Percentiles rank a stretch among this genome's conserved stretches.
phyloP scores from a whole-genome alignment of 2,329 filamentous ascomycete species.

The Ophiostoma piceae region DNA sequence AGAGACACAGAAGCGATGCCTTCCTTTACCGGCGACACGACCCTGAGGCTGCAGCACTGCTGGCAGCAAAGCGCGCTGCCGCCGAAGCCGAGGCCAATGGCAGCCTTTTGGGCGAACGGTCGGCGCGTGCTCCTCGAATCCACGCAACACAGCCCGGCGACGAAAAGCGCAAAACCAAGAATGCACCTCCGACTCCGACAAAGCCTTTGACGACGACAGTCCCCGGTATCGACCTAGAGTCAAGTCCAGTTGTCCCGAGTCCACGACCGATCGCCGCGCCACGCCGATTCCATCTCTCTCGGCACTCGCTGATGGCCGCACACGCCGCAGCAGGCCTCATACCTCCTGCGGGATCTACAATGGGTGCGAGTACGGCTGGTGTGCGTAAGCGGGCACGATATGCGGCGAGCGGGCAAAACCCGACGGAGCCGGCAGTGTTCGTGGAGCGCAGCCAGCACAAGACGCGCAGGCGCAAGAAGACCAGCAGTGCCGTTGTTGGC shows the following conservation, averaged over 20 bases:
- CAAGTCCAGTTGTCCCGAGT: background rate
- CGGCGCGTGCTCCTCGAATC: constrained; percentile 35
- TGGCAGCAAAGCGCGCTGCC: constrained; percentile 20
- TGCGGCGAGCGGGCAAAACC: constrained; percentile 18
- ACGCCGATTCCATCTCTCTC: constrained; percentile 53
- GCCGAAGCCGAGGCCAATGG: constrained; percentile 30
- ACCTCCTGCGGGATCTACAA: too few relatives aligned
- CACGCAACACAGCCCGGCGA: constrained; percentile 43
- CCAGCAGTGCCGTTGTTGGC: background rate
- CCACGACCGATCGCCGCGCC: constrained; percentile 33
- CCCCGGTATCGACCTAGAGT: background rate
- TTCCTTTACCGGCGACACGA: constrained; percentile 55
- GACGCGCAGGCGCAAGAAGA: background rate
- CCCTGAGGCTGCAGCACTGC: constrained; percentile 25
- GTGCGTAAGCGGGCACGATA: constrained; percentile 40
- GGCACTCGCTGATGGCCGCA: constrained; percentile 23
- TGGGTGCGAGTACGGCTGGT: constrained; percentile 31
- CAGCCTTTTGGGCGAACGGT: constrained; percentile 24
- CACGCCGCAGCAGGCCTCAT: constrained; percentile 28
- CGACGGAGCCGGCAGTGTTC: constrained; percentile 45
- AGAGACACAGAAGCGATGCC: constrained; percentile 48
- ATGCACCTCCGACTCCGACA: background rate
- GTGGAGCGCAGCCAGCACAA: constrained; percentile 45
- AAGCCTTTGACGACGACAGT: background rate
- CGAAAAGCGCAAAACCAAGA: constrained; percentile 29